Evolutionary conservation across 208 protist genomes (phyloP), one percentile per base, ranked within the genome.

Genomic region (Trypanosoma boissoni): DNA sequence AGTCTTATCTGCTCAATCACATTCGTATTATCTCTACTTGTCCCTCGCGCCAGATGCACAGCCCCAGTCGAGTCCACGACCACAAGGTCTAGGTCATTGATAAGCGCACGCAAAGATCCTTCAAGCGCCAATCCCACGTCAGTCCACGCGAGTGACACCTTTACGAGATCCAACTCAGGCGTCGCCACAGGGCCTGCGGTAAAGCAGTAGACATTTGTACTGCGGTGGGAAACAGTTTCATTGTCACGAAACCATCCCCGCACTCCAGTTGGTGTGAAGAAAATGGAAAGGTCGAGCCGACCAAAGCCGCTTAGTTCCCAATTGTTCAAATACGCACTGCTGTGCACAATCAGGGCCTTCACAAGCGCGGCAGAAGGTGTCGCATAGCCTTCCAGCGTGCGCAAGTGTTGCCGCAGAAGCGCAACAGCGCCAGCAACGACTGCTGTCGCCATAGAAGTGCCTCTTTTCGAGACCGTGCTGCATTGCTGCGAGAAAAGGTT

Each of bases 361-460:
- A 94, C 45, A 37, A 94, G 68, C 7, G 86, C 73, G 9, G 76
- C 48, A 26, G 78, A 87, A 16, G 84, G 80, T n/a, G 62, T 58
- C 3, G 29, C 16, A 9, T 80, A 31, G 10, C 68, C 31, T 43
- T 63, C 74, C 18, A 64, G 36, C 48, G 83, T 58, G 1, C 78
- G 68, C 18, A 96, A 63, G 42, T 95, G 95, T 62, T 98, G 85
- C 32, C 92, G 73, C n/a, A 95, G 61, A 10, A 98, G 58, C 2
- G 83, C 86, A 1, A 83, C 89, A 20, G 64, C 62, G 3, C 84
- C 89, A 6, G 92, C 78, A 6, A 84, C 74, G 0, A 78, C 55
- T 2, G 85, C 92, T 7, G 90, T 93, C 9, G 95, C 86, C 95
- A 98, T 98, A 8, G 88, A 96, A 14, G 95, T 96, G 8, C 95